phyloP scores from a whole-genome alignment of 768 basidiomycete species.

The Boletus vinaceobasis region DNA sequence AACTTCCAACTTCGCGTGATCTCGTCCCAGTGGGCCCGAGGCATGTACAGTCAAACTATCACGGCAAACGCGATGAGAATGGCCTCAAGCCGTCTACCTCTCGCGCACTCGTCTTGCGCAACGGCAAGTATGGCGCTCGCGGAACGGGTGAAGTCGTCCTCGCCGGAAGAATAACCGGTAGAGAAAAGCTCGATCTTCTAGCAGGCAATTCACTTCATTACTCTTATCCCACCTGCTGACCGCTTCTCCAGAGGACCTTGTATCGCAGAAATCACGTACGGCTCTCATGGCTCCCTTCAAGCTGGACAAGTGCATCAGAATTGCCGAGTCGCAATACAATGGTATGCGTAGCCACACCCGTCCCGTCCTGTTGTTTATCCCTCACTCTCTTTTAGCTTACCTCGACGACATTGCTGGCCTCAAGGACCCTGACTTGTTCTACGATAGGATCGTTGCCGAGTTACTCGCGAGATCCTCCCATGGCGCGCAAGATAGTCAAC shows the following conservation, averaged over 20 bases:
- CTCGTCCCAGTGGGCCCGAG: constrained; percentile 56
- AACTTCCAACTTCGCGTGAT: constrained; percentile 32
- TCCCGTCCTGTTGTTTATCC: constrained; percentile 1
- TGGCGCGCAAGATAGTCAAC: constrained; percentile 24
- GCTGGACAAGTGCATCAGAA: constrained; percentile 58
- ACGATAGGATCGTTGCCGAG: constrained; percentile 52
- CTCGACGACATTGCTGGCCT: constrained; percentile 68
- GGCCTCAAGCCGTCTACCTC: constrained; percentile 60
- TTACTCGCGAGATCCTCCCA: constrained; percentile 47
- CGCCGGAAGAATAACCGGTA: constrained; percentile 60
- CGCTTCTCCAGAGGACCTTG: constrained; percentile 57
- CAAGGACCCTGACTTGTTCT: constrained; percentile 63
- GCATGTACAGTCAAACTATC: constrained; percentile 39
- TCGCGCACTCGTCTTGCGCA: constrained; percentile 71
- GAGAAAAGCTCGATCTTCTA: constrained; percentile 77
- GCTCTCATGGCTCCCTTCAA: constrained; percentile 65
- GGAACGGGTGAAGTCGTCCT: constrained; percentile 67
- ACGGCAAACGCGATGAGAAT: constrained; percentile 45
- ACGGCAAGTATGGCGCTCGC: constrained; percentile 68
- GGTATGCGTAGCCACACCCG: constrained; percentile 39
- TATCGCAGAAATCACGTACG: constrained; percentile 46
- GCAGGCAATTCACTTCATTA: constrained; percentile 47
- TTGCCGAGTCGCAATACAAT: constrained; percentile 71
- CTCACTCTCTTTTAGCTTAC: constrained; percentile 43
- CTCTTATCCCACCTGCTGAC: background rate